A percentile compares a stretch with the other conserved stretches of the same genome.
These are phyloP conservation scores for Diplodia corticola DNA, from an alignment of 2,329 filamentous ascomycete species.

Conservation along the genomic window DNA sequence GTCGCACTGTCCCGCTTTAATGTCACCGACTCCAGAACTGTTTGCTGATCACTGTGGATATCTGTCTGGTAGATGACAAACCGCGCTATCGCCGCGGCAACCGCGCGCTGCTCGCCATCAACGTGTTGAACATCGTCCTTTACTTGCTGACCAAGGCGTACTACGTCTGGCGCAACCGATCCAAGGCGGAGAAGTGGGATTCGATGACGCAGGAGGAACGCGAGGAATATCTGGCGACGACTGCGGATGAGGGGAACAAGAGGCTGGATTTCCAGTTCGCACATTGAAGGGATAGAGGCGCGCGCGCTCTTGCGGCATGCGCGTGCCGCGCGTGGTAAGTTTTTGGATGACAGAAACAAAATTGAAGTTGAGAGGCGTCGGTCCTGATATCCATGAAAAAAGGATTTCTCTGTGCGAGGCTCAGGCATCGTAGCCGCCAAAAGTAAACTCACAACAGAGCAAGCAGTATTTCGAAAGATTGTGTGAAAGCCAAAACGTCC, in stretches of 20 bases:
- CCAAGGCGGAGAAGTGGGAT: slow-evolving; percentile 36
- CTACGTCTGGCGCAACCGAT: slow-evolving; percentile 35
- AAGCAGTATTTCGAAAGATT: too few relatives aligned
- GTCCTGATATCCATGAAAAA: too few relatives aligned
- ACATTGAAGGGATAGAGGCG: slow-evolving; percentile 29
- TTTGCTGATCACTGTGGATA: neutral
- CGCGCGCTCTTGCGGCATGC: too few relatives aligned
- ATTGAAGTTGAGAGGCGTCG: too few relatives aligned
- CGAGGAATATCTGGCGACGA: slow-evolving; percentile 36
- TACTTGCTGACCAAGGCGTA: slow-evolving; percentile 36
- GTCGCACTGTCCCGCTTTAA: neutral
- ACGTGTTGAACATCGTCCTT: slow-evolving; percentile 34
- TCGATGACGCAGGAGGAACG: slow-evolving; percentile 41
- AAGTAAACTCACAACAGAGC: too few relatives aligned
- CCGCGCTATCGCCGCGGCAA: slow-evolving; percentile 30
- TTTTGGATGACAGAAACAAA: too few relatives aligned
- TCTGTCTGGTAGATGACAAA: slow-evolving; percentile 29
- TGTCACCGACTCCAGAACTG: neutral
- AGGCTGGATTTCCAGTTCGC: slow-evolving; percentile 37
- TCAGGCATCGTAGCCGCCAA: too few relatives aligned
- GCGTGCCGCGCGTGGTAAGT: too few relatives aligned
- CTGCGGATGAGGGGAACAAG: slow-evolving; percentile 41
- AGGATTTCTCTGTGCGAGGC: too few relatives aligned
- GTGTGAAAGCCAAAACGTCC: neutral
- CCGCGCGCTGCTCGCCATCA: slow-evolving; percentile 32